Percentiles rank a stretch among this genome's conserved stretches.
These are phyloP conservation scores for Malus sylvestris DNA, from an alignment of 306 rosid species.

Conservation along the genomic window DNA sequence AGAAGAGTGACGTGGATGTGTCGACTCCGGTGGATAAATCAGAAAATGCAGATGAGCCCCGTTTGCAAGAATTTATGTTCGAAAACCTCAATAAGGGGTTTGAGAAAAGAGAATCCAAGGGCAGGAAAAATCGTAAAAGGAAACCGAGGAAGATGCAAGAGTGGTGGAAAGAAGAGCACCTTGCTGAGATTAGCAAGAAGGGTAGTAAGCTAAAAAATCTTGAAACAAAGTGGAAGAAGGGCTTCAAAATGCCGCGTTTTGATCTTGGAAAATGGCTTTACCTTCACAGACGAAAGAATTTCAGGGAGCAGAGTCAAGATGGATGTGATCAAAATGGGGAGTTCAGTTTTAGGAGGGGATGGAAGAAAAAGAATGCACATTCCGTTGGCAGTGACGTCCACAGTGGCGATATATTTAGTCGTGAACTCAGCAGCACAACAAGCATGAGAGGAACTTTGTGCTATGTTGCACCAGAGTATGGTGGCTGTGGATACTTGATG, in stretches of 20 bases:
- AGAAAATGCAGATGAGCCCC: constrained; percentile 37
- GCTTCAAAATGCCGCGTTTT: constrained; percentile 70
- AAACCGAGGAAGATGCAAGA: constrained; percentile 85
- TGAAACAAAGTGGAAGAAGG: constrained; percentile 55
- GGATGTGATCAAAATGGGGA: constrained; percentile 61
- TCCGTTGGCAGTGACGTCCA: constrained; percentile 74
- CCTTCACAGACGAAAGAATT: constrained; percentile 37
- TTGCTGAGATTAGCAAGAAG: constrained; percentile 77
- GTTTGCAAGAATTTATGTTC: constrained; percentile 25
- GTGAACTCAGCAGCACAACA: constrained; percentile 96
- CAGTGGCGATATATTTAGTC: constrained; percentile 85
- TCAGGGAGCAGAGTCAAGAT: constrained; percentile 31
- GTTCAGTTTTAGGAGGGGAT: constrained; percentile 86
- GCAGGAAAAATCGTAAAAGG: constrained; percentile 52
- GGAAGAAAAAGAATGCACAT: constrained; percentile 57
- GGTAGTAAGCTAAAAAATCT: constrained; percentile 41
- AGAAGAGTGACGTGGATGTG: constrained; percentile 35
- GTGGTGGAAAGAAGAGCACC: constrained; percentile 97
- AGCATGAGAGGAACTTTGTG: constrained; percentile 94
- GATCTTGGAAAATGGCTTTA: constrained; percentile 58
- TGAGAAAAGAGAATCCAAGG: constrained; percentile 39
- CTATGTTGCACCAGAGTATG: constrained; percentile 89
- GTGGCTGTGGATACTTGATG: constrained; percentile 73
- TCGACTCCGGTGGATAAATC: constrained; percentile 42
- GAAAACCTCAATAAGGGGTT: constrained; percentile 26